These are phyloP conservation scores for Westerdykella aurantiaca DNA, from an alignment of 2,329 filamentous ascomycete species.

Conservation along the genomic window DNA sequence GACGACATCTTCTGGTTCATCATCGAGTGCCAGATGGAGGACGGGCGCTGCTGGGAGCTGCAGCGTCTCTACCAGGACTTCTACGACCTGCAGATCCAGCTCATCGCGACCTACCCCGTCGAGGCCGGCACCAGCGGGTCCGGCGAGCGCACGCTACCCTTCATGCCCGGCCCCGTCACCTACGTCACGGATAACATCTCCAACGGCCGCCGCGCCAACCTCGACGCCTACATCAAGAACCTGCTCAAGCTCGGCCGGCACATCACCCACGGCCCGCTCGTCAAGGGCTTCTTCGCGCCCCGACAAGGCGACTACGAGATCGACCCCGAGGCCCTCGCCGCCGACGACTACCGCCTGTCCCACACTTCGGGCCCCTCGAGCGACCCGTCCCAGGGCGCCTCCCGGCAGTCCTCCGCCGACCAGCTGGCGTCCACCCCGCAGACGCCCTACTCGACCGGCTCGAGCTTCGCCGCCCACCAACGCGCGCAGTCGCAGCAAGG, in stretches of 20 bases:
- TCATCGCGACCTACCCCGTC: conserved; percentile 83
- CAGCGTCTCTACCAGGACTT: conserved; percentile 97
- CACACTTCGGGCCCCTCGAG: conserved; percentile 43
- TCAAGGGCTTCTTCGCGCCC: conserved; percentile 86
- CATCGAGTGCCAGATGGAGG: conserved; percentile 84
- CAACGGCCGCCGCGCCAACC: conserved; percentile 82
- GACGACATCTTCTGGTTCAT: conserved; percentile 99
- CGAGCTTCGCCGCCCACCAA: conserved; percentile 40
- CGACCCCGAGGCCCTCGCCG: conserved; percentile 58
- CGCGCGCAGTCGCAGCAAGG: conserved; percentile 35
- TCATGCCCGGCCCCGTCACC: conserved; percentile 96
- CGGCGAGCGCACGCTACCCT: conserved; percentile 75
- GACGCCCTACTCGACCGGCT: conserved; percentile 31
- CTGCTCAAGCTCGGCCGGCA: conserved; percentile 75
- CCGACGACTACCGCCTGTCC: conserved; percentile 70
- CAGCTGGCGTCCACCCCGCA: conserved; percentile 33
- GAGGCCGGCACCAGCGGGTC: conserved; percentile 81
- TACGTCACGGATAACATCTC: conserved; percentile 98
- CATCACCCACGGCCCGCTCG: conserved; percentile 76
- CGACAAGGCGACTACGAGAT: conserved; percentile 91
- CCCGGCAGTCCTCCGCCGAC: conserved; percentile 37
- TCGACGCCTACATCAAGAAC: conserved; percentile 94
- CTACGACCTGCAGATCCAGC: conserved; percentile 95
- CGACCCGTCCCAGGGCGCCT: conserved; percentile 31
- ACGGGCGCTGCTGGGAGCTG: conserved; percentile 86